A percentile compares a stretch with the other conserved stretches of the same genome.
These are phyloP conservation scores for Domatiomyces catenatus DNA, from an alignment of 2,329 filamentous ascomycete species.

Conservation along the genomic window DNA sequence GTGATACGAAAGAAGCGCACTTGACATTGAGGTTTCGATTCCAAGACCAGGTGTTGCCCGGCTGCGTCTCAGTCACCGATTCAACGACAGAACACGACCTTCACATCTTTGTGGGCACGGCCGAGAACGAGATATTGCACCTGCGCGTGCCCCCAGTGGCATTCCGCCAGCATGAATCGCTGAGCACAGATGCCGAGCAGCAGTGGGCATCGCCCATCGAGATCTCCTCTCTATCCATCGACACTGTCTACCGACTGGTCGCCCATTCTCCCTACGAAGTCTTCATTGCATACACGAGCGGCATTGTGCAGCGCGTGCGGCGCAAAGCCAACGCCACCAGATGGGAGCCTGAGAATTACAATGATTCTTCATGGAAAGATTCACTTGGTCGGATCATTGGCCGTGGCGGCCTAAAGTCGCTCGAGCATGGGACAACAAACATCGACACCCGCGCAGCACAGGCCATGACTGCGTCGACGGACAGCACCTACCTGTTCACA, in stretches of 20 bases:
- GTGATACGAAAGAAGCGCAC: slow-evolving; percentile 49
- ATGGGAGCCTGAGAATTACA: slow-evolving; percentile 33
- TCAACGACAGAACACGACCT: slow-evolving; percentile 61
- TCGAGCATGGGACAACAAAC: slow-evolving; percentile 27
- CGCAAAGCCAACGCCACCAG: slow-evolving; percentile 38
- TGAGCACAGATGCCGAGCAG: slow-evolving; percentile 59
- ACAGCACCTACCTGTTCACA: slow-evolving; percentile 48
- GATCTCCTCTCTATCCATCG: slow-evolving; percentile 62
- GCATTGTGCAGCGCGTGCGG: slow-evolving; percentile 48
- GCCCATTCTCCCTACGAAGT: slow-evolving; percentile 59
- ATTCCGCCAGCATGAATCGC: slow-evolving; percentile 53
- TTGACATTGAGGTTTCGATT: slow-evolving; percentile 68
- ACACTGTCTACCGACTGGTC: slow-evolving; percentile 56
- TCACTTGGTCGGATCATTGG: slow-evolving; percentile 33
- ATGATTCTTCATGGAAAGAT: slow-evolving; percentile 34
- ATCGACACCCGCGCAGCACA: slow-evolving; percentile 30
- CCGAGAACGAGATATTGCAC: slow-evolving; percentile 65
- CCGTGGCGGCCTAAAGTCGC: slow-evolving; percentile 28
- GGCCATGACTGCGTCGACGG: slow-evolving; percentile 30
- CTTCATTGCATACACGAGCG: slow-evolving; percentile 48
- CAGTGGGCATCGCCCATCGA: slow-evolving; percentile 49
- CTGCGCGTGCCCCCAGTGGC: slow-evolving; percentile 69
- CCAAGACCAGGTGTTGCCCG: slow-evolving; percentile 53
- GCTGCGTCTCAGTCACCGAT: slow-evolving; percentile 73
- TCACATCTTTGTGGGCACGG: slow-evolving; percentile 64